These are phyloP conservation scores for Paramecium pentaurelia DNA, from an alignment of 73 alveolate species.

Conservation along the genomic window DNA sequence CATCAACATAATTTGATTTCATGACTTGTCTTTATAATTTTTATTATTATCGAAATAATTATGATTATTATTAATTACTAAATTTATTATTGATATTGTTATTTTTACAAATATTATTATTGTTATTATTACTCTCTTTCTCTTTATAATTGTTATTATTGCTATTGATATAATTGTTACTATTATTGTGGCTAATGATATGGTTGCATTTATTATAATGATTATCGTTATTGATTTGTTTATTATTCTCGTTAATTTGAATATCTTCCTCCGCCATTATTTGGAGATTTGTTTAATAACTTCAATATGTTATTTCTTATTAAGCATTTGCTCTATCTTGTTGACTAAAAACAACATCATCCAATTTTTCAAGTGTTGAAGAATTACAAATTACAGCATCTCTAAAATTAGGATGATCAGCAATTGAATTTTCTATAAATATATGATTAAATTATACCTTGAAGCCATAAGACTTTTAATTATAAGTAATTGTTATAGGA, in stretches of 20 bases:
- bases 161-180: neutral
- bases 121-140: neutral
- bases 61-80: neutral
- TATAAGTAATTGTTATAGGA: conserved; percentile 68
- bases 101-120: neutral
- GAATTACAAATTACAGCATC: conserved; percentile 72
- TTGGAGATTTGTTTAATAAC: neutral
- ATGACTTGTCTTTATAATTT: neutral
- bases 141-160: neutral
- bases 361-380: conserved; percentile 83
- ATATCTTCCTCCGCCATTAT: neutral
- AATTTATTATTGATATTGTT: neutral
- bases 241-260: neutral
- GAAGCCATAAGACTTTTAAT: conserved; percentile 90
- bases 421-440: conserved; percentile 84
- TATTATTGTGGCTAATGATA: neutral
- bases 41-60: neutral
- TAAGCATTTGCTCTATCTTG: conserved; percentile 70
- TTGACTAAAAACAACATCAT: conserved; percentile 72
- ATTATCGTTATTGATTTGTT: neutral
- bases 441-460: conserved; percentile 45
- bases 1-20: neutral
- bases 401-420: conserved; percentile 80
- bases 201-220: neutral
- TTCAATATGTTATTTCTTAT: neutral